Percentiles rank a stretch among this genome's conserved stretches.
phyloP scores from a whole-genome alignment of 768 basidiomycete genomes.

The Vishniacozyma victoriae region DNA sequence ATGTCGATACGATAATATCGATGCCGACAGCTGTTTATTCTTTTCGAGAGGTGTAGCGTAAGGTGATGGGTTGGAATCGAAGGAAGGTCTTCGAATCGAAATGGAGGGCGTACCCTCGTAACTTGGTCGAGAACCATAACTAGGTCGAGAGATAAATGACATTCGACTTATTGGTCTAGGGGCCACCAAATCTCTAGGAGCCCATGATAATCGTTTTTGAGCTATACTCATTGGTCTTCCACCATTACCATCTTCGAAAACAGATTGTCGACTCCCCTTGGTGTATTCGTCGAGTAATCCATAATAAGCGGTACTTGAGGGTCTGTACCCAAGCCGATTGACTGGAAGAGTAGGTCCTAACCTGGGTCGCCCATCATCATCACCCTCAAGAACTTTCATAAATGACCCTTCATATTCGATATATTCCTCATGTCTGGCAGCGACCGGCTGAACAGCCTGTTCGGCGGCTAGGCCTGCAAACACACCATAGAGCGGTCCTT shows the following conservation, averaged over 20 bases:
- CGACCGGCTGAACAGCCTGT: conserved; percentile 51
- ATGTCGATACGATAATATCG: background rate
- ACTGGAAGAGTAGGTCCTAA: background rate
- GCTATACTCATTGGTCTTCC: conserved; percentile 10
- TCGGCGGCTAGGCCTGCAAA: conserved; percentile 64
- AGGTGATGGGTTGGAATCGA: background rate
- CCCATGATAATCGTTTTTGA: conserved; percentile 29
- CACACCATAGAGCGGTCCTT: conserved; percentile 48
- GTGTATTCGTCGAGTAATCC: conserved; percentile 42
- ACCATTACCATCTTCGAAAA: background rate
- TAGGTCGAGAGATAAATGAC: background rate
- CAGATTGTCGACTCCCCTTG: too few species aligned
- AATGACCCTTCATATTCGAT: background rate
- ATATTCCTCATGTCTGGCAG: conserved; percentile 43
- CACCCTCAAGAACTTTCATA: conserved; percentile 52
- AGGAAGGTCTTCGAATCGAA: too few species aligned
- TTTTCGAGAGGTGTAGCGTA: background rate
- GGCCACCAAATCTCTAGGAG: conserved; percentile 12
- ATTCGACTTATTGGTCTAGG: conserved; percentile 6
- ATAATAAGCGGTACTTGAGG: conserved; percentile 28
- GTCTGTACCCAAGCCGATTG: conserved; percentile 10
- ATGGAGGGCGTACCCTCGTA: background rate
- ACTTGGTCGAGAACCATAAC: conserved; percentile 1
- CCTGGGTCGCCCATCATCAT: conserved; percentile 18
- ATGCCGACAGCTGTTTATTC: background rate